phyloP scores from a whole-genome alignment of 2,329 filamentous ascomycete species.

The Blastomyces gilchristii region DNA sequence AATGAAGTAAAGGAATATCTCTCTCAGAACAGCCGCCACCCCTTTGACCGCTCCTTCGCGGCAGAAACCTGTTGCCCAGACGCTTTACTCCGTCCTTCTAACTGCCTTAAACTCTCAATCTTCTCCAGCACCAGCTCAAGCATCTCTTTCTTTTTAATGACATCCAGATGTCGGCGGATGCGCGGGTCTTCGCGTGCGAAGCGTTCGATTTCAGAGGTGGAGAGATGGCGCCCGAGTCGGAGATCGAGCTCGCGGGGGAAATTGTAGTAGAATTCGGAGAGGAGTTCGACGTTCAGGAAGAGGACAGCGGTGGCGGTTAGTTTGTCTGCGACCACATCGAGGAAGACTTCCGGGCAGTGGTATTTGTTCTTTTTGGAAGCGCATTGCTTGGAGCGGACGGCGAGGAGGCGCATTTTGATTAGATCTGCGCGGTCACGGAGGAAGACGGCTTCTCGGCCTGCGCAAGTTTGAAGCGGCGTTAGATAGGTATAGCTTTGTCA shows the following conservation, averaged over 20 bases:
- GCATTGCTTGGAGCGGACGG: conserved; percentile 86
- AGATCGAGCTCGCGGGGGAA: conserved; percentile 88
- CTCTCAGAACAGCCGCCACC: conserved; percentile 37
- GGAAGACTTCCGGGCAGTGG: conserved; percentile 90
- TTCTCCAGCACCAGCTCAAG: conserved; percentile 89
- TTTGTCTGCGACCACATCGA: conserved; percentile 94
- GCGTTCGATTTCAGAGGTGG: conserved; percentile 68
- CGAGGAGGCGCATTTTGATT: conserved; percentile 78
- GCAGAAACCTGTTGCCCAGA: conserved; percentile 27
- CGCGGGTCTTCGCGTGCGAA: conserved; percentile 92
- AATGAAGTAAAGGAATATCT: neutral
- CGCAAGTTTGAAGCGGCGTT: conserved; percentile 13
- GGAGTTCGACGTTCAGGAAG: conserved; percentile 91
- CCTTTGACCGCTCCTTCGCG: conserved; percentile 30
- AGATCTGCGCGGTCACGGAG: conserved; percentile 84
- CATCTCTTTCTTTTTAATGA: conserved; percentile 84
- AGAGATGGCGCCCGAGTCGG: conserved; percentile 70
- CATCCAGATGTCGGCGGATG: conserved; percentile 77
- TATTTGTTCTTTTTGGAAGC: conserved; percentile 79
- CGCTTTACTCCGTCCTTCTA: conserved; percentile 65
- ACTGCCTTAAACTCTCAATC: conserved; percentile 79
- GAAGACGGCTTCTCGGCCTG: conserved; percentile 87
- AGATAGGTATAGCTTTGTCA: neutral
- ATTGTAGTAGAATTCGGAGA: conserved; percentile 96
- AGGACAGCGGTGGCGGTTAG: conserved; percentile 89